Percentiles rank a stretch among this genome's conserved stretches.
phyloP scores from a whole-genome alignment of 345 rosid species.

The Hibiscus syriacus region DNA sequence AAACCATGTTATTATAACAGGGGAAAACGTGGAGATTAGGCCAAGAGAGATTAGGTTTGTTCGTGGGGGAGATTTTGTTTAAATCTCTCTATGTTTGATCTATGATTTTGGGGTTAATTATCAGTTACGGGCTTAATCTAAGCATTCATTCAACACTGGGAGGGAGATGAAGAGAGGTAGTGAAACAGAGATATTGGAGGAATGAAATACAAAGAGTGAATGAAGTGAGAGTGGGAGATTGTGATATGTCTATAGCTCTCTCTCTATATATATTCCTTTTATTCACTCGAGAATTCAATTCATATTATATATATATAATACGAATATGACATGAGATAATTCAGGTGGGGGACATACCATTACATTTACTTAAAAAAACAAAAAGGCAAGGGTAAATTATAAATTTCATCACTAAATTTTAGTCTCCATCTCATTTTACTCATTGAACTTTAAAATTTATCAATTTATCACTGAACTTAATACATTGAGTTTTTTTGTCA shows the following conservation, averaged over 20 bases:
- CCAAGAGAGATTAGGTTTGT: slow-evolving; percentile 15
- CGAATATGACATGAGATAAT: background rate
- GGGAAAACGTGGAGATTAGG: slow-evolving; percentile 24
- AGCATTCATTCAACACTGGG: slow-evolving; percentile 38
- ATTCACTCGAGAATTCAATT: background rate
- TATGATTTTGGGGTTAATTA: slow-evolving; percentile 29
- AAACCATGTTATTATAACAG: slow-evolving; percentile 15
- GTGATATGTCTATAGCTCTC: slow-evolving; percentile 29
- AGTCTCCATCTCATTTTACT: too few relatives aligned
- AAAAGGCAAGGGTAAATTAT: too few relatives aligned
- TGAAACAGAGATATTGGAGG: background rate
- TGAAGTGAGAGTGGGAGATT: slow-evolving; percentile 19
- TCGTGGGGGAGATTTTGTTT: background rate
- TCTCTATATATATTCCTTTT: slow-evolving; percentile 33
- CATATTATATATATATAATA: background rate
- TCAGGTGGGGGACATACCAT: slow-evolving; percentile 15
- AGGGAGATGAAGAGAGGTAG: too few relatives aligned
- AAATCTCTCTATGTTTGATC: background rate
- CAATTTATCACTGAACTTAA: too few relatives aligned
- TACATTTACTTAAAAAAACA: background rate
- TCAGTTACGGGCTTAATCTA: slow-evolving; percentile 34
- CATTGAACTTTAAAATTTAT: too few relatives aligned
- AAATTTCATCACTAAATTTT: too few relatives aligned
- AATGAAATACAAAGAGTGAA: background rate
- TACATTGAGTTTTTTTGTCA: too few relatives aligned